These are phyloP conservation scores for Magnusiomyces suaveolens DNA, from an alignment of 1,139 yeast genomes.

Conservation along the genomic window DNA sequence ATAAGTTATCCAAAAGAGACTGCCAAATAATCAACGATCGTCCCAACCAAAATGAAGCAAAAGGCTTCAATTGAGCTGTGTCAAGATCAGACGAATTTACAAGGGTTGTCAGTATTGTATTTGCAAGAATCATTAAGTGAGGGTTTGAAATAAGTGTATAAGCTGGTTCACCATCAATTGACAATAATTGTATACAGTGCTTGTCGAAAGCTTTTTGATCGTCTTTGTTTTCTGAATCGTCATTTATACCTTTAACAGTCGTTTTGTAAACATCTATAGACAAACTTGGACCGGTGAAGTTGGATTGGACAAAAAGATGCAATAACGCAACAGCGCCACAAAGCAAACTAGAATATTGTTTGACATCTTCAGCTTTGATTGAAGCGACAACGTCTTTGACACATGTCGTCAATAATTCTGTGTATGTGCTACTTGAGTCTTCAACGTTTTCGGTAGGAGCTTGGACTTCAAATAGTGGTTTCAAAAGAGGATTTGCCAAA, in stretches of 20 bases:
- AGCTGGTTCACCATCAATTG: constrained; percentile 30
- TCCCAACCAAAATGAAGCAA: constrained; percentile 29
- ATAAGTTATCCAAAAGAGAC: constrained; percentile 25
- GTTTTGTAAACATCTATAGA: constrained; percentile 29
- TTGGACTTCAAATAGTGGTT: constrained; percentile 8
- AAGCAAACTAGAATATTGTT: constrained; percentile 12
- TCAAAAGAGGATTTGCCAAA: constrained; percentile 5
- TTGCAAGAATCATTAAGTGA: constrained; percentile 26
- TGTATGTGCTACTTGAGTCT: constrained; percentile 1
- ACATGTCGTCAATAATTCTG: not conserved
- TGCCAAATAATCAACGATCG: constrained; percentile 32
- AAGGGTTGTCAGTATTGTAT: constrained; percentile 17
- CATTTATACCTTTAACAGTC: constrained; percentile 10
- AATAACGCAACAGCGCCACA: constrained; percentile 38
- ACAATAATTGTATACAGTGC: constrained; percentile 17
- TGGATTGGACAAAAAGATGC: constrained; percentile 63
- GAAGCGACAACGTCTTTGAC: not conserved
- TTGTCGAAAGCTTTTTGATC: constrained; percentile 13
- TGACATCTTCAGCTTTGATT: constrained; percentile 3
- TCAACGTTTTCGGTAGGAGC: constrained; percentile 1
- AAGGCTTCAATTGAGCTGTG: constrained; percentile 10
- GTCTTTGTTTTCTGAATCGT: constrained; percentile 16
- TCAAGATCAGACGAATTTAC: not conserved
- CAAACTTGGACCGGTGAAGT: constrained; percentile 75
- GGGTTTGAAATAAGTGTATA: constrained; percentile 29